These are phyloP conservation scores for Glebionis coronaria DNA, from an alignment of 129 eudicot species.

Conservation along the genomic window DNA sequence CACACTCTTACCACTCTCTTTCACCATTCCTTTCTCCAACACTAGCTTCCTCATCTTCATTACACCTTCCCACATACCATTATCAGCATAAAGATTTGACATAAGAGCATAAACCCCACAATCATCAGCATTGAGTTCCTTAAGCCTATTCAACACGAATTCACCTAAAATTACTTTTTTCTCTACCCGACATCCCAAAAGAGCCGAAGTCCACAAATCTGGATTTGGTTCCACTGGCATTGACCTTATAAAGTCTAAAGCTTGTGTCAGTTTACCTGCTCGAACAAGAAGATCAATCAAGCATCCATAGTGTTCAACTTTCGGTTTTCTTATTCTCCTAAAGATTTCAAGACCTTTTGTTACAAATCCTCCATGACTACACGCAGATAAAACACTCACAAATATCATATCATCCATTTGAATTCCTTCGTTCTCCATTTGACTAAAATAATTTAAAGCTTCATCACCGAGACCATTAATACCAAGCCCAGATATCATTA, in stretches of 20 bases:
- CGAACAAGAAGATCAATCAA: conserved; percentile 49
- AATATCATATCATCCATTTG: conserved; percentile 38
- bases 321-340: conserved; percentile 30
- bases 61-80: conserved; percentile 45
- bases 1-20: conserved; percentile 48
- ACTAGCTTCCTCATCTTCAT: conserved; percentile 35
- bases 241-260: conserved; percentile 26
- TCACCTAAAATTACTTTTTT: conserved; percentile 44
- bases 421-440: conserved; percentile 34
- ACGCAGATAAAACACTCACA: conserved; percentile 39
- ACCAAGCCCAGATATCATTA: conserved; percentile 50
- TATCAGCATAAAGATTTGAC: conserved; percentile 51
- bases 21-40: conserved; percentile 30
- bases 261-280: conserved; percentile 39
- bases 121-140: conserved; percentile 39
- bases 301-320: conserved; percentile 52
- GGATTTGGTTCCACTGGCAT: conserved; percentile 46
- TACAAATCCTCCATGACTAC: conserved; percentile 51
- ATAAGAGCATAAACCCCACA: conserved; percentile 46
- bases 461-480: conserved; percentile 34
- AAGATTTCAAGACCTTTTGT: conserved; percentile 41
- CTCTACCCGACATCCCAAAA: conserved; percentile 38
- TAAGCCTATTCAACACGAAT: conserved; percentile 37
- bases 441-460: conserved; percentile 34
- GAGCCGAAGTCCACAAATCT: conserved; percentile 47